Conservation (phyloP, 2,329 filamentous ascomycete species). For the Microsporum ferrugineum region DNA sequence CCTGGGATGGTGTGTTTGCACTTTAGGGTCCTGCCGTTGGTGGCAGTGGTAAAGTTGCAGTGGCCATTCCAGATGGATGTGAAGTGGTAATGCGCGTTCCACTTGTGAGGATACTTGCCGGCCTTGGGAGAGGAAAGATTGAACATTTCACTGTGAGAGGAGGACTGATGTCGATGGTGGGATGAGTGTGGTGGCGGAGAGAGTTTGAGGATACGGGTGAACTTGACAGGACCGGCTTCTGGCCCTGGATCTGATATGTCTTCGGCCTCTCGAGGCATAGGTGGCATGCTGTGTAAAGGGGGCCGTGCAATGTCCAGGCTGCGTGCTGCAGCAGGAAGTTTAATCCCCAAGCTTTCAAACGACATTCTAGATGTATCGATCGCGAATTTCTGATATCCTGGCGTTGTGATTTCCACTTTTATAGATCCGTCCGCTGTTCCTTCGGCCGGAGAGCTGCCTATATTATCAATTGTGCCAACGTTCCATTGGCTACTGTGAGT, state of each 20-base stretch:
- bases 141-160: conserved; percentile 5
- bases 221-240: conserved; percentile 6
- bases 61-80: conserved; percentile 73
- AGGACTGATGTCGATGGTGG: not conserved
- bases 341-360: conserved; percentile 22
- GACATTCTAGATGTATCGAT: conserved; percentile 27
- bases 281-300: not conserved
- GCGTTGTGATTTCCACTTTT: conserved; percentile 47
- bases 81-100: conserved; percentile 55
- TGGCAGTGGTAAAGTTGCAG: conserved; percentile 74
- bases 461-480: conserved; percentile 50
- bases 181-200: conserved; percentile 6
- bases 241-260: not conserved
- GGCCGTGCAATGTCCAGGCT: not conserved
- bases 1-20: conserved; percentile 52
- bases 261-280: not conserved
- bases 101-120: conserved; percentile 7
- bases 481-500: conserved; percentile 62
- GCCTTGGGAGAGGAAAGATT: conserved; percentile 6
- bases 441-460: conserved; percentile 13
- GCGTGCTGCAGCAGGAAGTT: conserved; percentile 7
- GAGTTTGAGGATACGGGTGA: conserved; percentile 13
- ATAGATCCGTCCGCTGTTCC: conserved; percentile 22
- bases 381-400: conserved; percentile 50
- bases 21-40: conserved; percentile 60